phyloP scores from a whole-genome alignment of 371 early-diverging fungal genomes.

The Smittium mucronatum region DNA sequence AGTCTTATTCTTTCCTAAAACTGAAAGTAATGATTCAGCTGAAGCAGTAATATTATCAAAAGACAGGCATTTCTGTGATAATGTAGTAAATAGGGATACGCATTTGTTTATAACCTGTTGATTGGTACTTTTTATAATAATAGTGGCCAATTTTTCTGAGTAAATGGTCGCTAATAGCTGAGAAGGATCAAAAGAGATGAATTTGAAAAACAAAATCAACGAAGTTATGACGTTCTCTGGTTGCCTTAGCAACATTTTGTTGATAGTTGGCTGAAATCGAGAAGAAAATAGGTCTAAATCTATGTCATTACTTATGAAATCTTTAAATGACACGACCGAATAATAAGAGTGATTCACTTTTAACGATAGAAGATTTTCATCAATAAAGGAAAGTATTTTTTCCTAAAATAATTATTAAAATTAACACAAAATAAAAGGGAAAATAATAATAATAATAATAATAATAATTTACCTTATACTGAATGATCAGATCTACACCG shows the following conservation, averaged over 20 bases:
- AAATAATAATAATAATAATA: not conserved
- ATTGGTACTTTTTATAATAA: conserved; percentile 32
- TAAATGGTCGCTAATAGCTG: conserved; percentile 47
- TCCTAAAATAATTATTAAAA: conserved; percentile 4
- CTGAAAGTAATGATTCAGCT: conserved; percentile 17
- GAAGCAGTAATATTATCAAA: conserved; percentile 16
- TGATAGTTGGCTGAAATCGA: conserved; percentile 28
- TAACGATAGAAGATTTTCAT: conserved; percentile 20
- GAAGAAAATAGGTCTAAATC: conserved; percentile 19
- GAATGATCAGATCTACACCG: not conserved
- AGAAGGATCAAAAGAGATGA: conserved; percentile 40
- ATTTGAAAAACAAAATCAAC: conserved; percentile 22
- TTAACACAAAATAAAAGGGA: not conserved
- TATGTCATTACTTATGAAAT: conserved; percentile 17
- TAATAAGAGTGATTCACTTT: conserved; percentile 22
- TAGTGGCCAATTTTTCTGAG: conserved; percentile 43
- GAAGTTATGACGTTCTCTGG: conserved; percentile 63
- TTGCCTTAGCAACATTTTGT: conserved; percentile 70
- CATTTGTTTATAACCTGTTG: conserved; percentile 16
- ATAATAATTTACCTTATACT: not conserved
- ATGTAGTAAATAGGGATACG: conserved; percentile 19
- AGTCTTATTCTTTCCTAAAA: conserved; percentile 21
- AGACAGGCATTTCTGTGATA: conserved; percentile 13
- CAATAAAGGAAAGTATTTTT: conserved; percentile 20
- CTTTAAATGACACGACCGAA: conserved; percentile 20